Evolutionary conservation across 306 rosid genomes (phyloP).

Genomic region (Cicer yamashitae): DNA sequence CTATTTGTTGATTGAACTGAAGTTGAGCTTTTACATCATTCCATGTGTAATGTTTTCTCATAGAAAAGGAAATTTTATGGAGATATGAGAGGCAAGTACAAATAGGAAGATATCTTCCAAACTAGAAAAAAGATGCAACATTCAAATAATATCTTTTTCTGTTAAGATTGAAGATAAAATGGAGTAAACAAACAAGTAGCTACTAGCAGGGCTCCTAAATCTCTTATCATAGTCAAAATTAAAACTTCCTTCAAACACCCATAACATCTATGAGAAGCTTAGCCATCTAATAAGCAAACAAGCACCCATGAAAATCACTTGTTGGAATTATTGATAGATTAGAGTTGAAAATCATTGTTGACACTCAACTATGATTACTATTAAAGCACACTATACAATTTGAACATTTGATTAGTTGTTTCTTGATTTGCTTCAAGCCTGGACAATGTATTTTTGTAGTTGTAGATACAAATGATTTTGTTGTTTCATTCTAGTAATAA

Average conservation of each 20-base stretch:
- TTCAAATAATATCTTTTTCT: neutral
- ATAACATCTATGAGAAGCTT: conserved; percentile 23
- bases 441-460: conserved; percentile 5
- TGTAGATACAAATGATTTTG: neutral
- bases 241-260: conserved; percentile 15
- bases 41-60: conserved; percentile 3
- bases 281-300: conserved; percentile 12
- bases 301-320: conserved; percentile 26
- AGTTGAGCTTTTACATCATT: conserved; percentile 5
- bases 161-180: neutral
- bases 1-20: conserved; percentile 1
- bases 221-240: neutral
- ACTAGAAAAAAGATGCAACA: neutral
- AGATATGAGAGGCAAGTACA: neutral
- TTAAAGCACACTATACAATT: neutral
- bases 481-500: conserved; percentile 30
- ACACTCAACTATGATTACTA: neutral
- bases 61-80: neutral
- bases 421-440: conserved; percentile 33
- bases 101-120: conserved; percentile 8
- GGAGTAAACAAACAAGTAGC: conserved; percentile 10
- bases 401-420: conserved; percentile 3
- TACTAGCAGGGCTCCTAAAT: conserved; percentile 32
- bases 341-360: conserved; percentile 21
- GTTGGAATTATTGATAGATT: conserved; percentile 5